phyloP scores from a whole-genome alignment of 768 basidiomycete genomes.

The Mycena pura region DNA sequence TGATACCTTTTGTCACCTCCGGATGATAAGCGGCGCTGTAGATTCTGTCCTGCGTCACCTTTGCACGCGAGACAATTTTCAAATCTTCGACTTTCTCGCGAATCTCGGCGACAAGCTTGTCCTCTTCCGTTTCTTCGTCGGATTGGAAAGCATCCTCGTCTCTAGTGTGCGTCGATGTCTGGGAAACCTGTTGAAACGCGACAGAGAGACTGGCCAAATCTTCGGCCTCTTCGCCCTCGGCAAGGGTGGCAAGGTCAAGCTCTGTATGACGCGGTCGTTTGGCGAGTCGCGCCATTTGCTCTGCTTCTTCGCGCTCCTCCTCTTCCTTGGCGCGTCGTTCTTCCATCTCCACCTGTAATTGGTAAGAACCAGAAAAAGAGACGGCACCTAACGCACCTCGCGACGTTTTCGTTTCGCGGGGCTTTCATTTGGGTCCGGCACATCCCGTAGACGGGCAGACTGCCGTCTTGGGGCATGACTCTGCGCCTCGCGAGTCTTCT shows the following conservation, averaged over 20 bases:
- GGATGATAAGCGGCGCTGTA: slow-evolving; percentile 87
- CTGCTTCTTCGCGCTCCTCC: slow-evolving; percentile 63
- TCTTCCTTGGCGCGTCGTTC: slow-evolving; percentile 59
- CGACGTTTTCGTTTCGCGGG: slow-evolving; percentile 68
- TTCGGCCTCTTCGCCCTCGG: slow-evolving; percentile 55
- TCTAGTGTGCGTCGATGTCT: slow-evolving; percentile 45
- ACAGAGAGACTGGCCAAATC: slow-evolving; percentile 55
- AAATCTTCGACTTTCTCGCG: slow-evolving; percentile 59
- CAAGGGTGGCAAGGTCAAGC: slow-evolving; percentile 63
- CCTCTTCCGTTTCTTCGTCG: slow-evolving; percentile 53
- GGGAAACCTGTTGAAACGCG: slow-evolving; percentile 49
- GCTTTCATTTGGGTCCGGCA: slow-evolving; percentile 66
- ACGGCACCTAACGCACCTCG: slow-evolving; percentile 50
- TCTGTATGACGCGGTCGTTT: slow-evolving; percentile 74
- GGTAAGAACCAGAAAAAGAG: neutral
- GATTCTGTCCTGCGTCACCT: slow-evolving; percentile 76
- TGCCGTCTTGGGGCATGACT: slow-evolving; percentile 64
- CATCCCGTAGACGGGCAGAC: slow-evolving; percentile 63
- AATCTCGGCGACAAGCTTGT: slow-evolving; percentile 57
- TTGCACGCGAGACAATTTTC: slow-evolving; percentile 77
- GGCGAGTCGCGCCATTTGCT: slow-evolving; percentile 66
- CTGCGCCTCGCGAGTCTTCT: slow-evolving; percentile 51
- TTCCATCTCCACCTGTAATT: slow-evolving; percentile 55
- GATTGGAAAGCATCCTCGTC: slow-evolving; percentile 61
- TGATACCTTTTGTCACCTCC: slow-evolving; percentile 54